Evolutionary conservation across 1,284 basidiomycete genomes (phyloP).

Genomic region (Inonotus hispidus): DNA sequence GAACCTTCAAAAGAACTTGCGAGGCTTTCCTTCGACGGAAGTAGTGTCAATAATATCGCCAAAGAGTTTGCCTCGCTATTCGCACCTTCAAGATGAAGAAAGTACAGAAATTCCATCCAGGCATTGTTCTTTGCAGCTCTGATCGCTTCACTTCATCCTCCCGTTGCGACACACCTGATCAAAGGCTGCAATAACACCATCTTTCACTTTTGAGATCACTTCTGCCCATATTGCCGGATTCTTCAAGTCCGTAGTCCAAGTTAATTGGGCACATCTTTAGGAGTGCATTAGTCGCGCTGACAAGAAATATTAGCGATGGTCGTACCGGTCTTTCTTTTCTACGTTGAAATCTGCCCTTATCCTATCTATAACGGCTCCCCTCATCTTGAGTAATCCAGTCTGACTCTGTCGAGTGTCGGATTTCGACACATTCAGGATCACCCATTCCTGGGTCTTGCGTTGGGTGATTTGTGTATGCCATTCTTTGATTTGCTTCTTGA

Average conservation of each 20-base stretch:
- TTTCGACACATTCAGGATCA: slow-evolving; percentile 79
- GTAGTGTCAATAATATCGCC: slow-evolving; percentile 5
- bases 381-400: slow-evolving; percentile 75
- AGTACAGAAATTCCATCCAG: slow-evolving; percentile 96
- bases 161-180: slow-evolving; percentile 70
- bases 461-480: slow-evolving; percentile 72
- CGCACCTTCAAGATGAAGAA: slow-evolving; percentile 91
- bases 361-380: slow-evolving; percentile 84
- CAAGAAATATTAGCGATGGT: slow-evolving; percentile 12
- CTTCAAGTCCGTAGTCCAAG: slow-evolving; percentile 60
- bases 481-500: slow-evolving; percentile 85
- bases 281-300: slow-evolving; percentile 21
- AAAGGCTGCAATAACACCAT: slow-evolving; percentile 78
- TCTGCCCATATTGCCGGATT: slow-evolving; percentile 89
- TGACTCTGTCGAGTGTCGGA: slow-evolving; percentile 56
- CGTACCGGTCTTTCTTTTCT: slow-evolving; percentile 83
- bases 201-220: slow-evolving; percentile 84
- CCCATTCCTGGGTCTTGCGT: slow-evolving; percentile 84
- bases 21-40: slow-evolving; percentile 75
- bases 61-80: neutral
- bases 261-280: slow-evolving; percentile 75
- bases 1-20: slow-evolving; percentile 91
- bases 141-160: slow-evolving; percentile 87
- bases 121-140: slow-evolving; percentile 81
- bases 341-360: slow-evolving; percentile 89